Evolutionary conservation across 2,329 filamentous ascomycete genomes (phyloP).

Genomic region (Tolypocladium inflatum): DNA sequence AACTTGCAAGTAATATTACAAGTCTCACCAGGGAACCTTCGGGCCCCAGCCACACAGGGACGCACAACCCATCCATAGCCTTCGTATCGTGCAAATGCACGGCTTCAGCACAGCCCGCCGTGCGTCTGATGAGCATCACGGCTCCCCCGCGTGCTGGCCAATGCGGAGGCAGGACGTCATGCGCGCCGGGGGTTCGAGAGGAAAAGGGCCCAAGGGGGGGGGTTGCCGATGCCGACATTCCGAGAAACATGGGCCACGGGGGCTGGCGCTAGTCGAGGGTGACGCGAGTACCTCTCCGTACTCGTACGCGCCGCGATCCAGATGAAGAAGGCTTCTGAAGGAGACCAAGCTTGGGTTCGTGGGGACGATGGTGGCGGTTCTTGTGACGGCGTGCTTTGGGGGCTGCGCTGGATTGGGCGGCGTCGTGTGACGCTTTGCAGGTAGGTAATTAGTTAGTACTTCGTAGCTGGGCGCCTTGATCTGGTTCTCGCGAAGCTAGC

Average conservation of each 20-base stretch:
- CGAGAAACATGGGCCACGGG: neutral
- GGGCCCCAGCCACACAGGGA: neutral
- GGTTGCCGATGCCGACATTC: constrained; percentile 5
- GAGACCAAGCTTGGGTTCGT: no score
- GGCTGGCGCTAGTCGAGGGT: neutral
- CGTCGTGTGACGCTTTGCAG: neutral
- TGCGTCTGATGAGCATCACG: neutral
- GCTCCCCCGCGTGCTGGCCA: neutral
- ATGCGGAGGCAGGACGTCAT: neutral
- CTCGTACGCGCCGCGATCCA: no score
- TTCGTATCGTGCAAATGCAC: neutral
- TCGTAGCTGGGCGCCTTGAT: no score
- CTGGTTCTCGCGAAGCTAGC: neutral
- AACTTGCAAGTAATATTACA: no score
- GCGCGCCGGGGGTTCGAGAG: neutral
- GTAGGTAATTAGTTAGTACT: neutral
- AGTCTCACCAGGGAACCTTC: neutral
- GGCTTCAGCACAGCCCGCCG: neutral
- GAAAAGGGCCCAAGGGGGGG: neutral
- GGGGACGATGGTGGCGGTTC: neutral
- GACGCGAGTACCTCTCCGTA: neutral
- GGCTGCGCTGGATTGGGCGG: neutral
- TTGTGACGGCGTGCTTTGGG: neutral
- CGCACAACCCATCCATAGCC: neutral
- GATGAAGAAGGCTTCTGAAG: neutral